These are phyloP conservation scores for Rhodotorula babjevae DNA, from an alignment of 768 basidiomycete species.

Conservation along the genomic window DNA sequence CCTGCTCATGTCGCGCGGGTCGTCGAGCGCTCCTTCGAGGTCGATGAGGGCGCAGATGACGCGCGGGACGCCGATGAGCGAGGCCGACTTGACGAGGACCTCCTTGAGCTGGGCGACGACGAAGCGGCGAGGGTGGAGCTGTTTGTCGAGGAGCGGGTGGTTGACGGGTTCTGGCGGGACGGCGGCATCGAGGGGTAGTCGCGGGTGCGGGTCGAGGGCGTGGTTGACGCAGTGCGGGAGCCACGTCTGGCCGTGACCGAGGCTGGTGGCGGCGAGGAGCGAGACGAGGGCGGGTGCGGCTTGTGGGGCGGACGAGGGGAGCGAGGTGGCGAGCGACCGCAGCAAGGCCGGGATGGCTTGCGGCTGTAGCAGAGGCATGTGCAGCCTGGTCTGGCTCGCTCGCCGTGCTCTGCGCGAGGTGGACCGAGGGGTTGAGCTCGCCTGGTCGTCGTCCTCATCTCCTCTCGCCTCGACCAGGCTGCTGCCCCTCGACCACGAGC, in stretches of 20 bases:
- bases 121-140: conserved; percentile 20
- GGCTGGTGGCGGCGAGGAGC: conserved; percentile 14
- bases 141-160: conserved; percentile 1
- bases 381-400: background rate
- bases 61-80: conserved; percentile 37
- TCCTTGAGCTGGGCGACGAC: conserved; percentile 33
- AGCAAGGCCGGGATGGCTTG: background rate
- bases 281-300: conserved; percentile 8
- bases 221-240: conserved; percentile 2
- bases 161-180: background rate
- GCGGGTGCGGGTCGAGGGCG: background rate
- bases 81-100: conserved; percentile 27
- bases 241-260: conserved; percentile 15
- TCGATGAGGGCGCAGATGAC: conserved; percentile 21
- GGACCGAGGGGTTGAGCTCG: no score
- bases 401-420: background rate
- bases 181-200: background rate
- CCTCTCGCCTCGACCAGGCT: no score
- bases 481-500: background rate
- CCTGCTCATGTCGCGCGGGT: background rate
- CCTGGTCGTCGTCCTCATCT: no score
- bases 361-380: background rate
- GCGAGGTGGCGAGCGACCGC: no score
- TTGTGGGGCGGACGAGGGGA: background rate
- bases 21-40: background rate